A percentile compares a stretch with the other conserved stretches of the same genome.
Conservation (phyloP, 1,139 yeast species). For the Blastobotrys raffinosifermentans region DNA sequence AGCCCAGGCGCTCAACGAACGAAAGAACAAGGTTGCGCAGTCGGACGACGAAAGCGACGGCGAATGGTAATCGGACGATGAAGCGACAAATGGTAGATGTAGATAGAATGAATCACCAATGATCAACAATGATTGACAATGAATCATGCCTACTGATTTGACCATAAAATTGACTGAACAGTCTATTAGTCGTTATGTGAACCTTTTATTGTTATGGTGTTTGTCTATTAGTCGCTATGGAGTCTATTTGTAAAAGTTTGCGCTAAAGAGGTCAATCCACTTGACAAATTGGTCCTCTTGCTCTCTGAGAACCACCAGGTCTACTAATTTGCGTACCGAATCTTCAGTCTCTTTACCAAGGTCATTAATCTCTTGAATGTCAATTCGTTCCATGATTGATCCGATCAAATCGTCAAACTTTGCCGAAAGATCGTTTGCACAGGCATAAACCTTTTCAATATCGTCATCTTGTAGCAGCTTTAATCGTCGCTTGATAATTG, state of each 20-base stretch:
- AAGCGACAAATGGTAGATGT: too few relatives aligned
- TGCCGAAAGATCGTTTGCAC: slow-evolving; percentile 10
- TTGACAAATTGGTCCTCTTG: slow-evolving; percentile 13
- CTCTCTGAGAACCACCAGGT: slow-evolving; percentile 4
- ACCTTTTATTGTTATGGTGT: too few relatives aligned
- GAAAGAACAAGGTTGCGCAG: slow-evolving; percentile 76
- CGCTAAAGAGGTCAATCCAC: slow-evolving; percentile 13
- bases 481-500: slow-evolving; percentile 12
- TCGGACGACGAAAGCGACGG: slow-evolving; percentile 81
- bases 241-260: slow-evolving; percentile 10
- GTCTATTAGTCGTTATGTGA: too few relatives aligned
- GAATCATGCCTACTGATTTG: too few relatives aligned
- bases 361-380: slow-evolving; percentile 1
- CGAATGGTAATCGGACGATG: slow-evolving; percentile 54
- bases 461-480: slow-evolving; percentile 4
- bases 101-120: too few relatives aligned
- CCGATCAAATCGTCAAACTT: slow-evolving; percentile 14
- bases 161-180: too few relatives aligned
- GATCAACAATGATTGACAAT: too few relatives aligned
- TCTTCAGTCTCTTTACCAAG: slow-evolving; percentile 1
- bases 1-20: slow-evolving; percentile 74
- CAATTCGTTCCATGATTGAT: slow-evolving; percentile 10
- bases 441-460: slow-evolving; percentile 7
- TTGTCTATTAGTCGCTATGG: too few relatives aligned
- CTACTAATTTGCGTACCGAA: slow-evolving; percentile 7